phyloP scores from a whole-genome alignment of 352 stramenopile genomes.

The Globisporangium spiculum region DNA sequence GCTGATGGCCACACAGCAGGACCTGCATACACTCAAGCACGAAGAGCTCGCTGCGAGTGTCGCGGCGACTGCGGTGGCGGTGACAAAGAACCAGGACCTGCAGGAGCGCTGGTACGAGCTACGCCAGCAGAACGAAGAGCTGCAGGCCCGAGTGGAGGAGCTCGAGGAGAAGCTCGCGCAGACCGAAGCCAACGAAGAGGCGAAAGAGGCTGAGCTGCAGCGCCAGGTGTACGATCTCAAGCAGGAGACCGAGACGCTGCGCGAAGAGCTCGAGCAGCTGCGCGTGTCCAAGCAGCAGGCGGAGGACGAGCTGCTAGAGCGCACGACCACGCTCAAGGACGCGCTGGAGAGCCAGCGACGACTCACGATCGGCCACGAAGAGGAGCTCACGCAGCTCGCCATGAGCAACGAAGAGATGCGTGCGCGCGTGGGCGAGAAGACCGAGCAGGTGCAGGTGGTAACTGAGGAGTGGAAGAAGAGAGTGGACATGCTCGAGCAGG shows the following conservation, averaged over 20 bases:
- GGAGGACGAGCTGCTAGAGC: constrained; percentile 47
- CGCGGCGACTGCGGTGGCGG: constrained; percentile 39
- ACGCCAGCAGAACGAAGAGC: constrained; percentile 46
- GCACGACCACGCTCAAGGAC: constrained; percentile 38
- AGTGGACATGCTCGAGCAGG: constrained; percentile 49
- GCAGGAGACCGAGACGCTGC: constrained; percentile 43
- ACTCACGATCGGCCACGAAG: constrained; percentile 36
- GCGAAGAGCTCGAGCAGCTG: constrained; percentile 47
- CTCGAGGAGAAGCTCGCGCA: constrained; percentile 43
- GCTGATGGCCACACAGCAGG: constrained; percentile 41
- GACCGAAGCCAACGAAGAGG: constrained; percentile 34
- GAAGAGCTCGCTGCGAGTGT: constrained; percentile 46
- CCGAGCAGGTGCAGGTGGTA: constrained; percentile 32
- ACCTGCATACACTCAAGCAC: constrained; percentile 43
- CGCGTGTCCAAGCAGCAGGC: constrained; percentile 43
- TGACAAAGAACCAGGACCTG: constrained; percentile 55
- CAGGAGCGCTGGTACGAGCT: constrained; percentile 52
- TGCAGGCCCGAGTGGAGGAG: constrained; percentile 61
- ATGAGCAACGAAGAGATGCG: constrained; percentile 58
- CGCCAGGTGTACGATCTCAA: constrained; percentile 47
- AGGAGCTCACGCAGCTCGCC: constrained; percentile 37
- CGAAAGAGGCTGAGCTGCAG: constrained; percentile 47
- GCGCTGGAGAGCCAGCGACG: constrained; percentile 43
- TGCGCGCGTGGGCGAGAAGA: constrained; percentile 37
- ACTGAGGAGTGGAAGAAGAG: constrained; percentile 35